phyloP scores from a whole-genome alignment of 768 basidiomycete genomes.

The Pholiota molesta region DNA sequence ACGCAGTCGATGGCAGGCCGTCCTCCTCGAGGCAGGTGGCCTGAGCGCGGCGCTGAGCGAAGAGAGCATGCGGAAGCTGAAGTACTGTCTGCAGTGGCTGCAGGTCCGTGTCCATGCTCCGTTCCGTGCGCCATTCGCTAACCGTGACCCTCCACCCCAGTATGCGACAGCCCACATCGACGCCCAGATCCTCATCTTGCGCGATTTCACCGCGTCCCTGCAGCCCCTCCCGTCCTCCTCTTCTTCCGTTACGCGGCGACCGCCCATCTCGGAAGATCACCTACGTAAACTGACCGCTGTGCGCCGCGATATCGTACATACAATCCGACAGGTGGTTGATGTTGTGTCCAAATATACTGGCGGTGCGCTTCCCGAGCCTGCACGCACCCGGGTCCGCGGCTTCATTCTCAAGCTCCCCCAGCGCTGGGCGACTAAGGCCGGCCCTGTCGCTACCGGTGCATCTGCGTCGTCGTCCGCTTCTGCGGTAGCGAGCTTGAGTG shows the following conservation, averaged over 20 bases:
- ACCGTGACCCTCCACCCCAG: slow-evolving; percentile 37
- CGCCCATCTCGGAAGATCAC: slow-evolving; percentile 23
- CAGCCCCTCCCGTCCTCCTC: slow-evolving; percentile 48
- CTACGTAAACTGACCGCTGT: slow-evolving; percentile 72
- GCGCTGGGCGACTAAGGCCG: slow-evolving; percentile 20
- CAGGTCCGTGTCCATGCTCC: slow-evolving; percentile 53
- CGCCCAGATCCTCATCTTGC: slow-evolving; percentile 81
- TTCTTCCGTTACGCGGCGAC: slow-evolving; percentile 20
- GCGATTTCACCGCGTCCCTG: slow-evolving; percentile 78
- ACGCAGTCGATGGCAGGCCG: slow-evolving; percentile 84
- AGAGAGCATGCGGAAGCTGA: slow-evolving; percentile 84
- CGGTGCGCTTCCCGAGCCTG: slow-evolving; percentile 80
- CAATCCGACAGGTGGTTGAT: slow-evolving; percentile 87
- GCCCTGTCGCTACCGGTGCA: not conserved
- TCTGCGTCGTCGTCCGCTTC: not conserved
- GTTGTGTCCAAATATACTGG: slow-evolving; percentile 87
- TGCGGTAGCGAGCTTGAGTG: not conserved
- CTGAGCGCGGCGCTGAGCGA: slow-evolving; percentile 88
- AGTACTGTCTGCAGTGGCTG: slow-evolving; percentile 88
- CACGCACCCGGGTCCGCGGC: slow-evolving; percentile 19
- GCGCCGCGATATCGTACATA: slow-evolving; percentile 83
- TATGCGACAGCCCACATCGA: slow-evolving; percentile 89
- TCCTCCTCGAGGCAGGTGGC: slow-evolving; percentile 86
- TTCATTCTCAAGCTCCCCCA: slow-evolving; percentile 25
- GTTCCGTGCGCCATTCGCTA: not conserved